These are phyloP conservation scores for Phytophthora syringae DNA, from an alignment of 352 stramenopile genomes.

Conservation along the genomic window DNA sequence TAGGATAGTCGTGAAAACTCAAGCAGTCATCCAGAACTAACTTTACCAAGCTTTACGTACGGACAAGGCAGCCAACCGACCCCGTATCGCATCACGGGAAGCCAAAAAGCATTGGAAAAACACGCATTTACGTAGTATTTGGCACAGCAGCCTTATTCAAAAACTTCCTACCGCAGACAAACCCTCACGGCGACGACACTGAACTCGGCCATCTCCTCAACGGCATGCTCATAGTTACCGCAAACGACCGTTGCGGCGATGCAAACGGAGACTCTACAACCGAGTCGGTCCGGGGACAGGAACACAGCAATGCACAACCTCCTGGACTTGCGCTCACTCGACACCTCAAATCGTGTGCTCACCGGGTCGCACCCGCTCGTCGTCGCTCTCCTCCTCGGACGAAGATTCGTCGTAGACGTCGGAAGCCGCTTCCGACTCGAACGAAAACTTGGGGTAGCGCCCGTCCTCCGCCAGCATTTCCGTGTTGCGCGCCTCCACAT, in stretches of 20 bases:
- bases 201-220: slow-evolving; percentile 14
- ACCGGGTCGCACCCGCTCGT: slow-evolving; percentile 19
- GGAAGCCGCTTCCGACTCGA: slow-evolving; percentile 45
- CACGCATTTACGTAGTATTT: slow-evolving; percentile 26
- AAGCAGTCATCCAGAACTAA: slow-evolving; percentile 12
- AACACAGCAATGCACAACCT: slow-evolving; percentile 15
- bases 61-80: no score
- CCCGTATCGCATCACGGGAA: background rate
- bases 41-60: no score
- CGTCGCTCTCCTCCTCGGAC: slow-evolving; percentile 36
- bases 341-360: slow-evolving; percentile 43
- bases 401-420: slow-evolving; percentile 44
- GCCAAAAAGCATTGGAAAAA: slow-evolving; percentile 6
- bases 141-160: slow-evolving; percentile 23
- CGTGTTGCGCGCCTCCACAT: slow-evolving; percentile 68
- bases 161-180: slow-evolving; percentile 24
- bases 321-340: slow-evolving; percentile 32
- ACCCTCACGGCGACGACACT: slow-evolving; percentile 1
- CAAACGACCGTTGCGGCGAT: slow-evolving; percentile 20
- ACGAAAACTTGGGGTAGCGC: slow-evolving; percentile 74
- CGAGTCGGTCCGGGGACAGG: slow-evolving; percentile 14
- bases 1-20: slow-evolving; percentile 19
- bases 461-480: slow-evolving; percentile 66
- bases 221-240: slow-evolving; percentile 33
- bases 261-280: slow-evolving; percentile 30